These are phyloP conservation scores for Thymus quinquecostatus DNA, from an alignment of 257 asterid species.

Conservation along the genomic window DNA sequence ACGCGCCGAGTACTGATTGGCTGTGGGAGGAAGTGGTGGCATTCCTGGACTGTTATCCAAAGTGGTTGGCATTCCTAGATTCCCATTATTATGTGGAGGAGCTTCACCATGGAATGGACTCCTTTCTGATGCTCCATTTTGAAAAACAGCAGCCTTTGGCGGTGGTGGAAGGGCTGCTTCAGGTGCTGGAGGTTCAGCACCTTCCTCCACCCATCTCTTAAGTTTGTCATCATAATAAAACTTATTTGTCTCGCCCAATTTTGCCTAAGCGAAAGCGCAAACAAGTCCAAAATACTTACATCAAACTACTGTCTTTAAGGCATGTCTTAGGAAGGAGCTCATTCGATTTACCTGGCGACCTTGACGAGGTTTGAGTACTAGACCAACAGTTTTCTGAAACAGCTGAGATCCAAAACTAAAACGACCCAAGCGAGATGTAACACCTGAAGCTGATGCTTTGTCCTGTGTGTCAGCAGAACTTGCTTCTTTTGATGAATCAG, in stretches of 20 bases:
- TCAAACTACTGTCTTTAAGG: neutral
- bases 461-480: constrained; percentile 52
- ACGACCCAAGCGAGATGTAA: constrained; percentile 66
- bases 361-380: constrained; percentile 62
- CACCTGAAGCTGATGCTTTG: constrained; percentile 53
- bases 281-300: neutral
- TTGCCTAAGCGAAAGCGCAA: constrained; percentile 57
- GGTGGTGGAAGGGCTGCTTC: constrained; percentile 85
- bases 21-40: constrained; percentile 94
- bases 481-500: constrained; percentile 70
- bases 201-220: constrained; percentile 99
- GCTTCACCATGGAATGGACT: constrained; percentile 61
- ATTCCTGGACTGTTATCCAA: constrained; percentile 72
- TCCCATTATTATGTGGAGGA: constrained; percentile 52
- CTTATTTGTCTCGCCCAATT: constrained; percentile 89
- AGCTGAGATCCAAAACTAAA: constrained; percentile 65
- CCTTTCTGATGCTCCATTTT: constrained; percentile 75
- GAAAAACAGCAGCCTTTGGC: constrained; percentile 70
- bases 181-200: constrained; percentile 68
- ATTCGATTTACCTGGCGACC: constrained; percentile 49
- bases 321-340: neutral
- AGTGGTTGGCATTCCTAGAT: constrained; percentile 63
- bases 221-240: constrained; percentile 86
- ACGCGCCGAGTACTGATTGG: constrained; percentile 90
- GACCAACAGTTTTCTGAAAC: constrained; percentile 62